Conservation (phyloP, 2,329 filamentous ascomycete species). For the Microdochium nivale region DNA sequence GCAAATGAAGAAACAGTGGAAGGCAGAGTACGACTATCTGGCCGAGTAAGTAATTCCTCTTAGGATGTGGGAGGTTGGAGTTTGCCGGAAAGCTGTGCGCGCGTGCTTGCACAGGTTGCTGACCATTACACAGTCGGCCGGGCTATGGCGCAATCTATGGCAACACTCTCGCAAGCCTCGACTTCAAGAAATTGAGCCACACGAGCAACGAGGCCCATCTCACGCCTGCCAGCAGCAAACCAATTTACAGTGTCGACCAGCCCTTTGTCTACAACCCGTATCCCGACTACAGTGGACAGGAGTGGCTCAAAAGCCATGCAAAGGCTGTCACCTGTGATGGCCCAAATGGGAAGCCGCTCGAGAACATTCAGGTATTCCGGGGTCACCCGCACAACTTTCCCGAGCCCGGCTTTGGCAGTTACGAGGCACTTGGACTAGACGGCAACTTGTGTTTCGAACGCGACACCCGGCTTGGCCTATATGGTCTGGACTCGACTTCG, state of each 20-base stretch:
- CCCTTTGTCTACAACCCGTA: slow-evolving; percentile 62
- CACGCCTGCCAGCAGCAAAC: slow-evolving; percentile 19
- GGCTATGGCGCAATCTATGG: slow-evolving; percentile 47
- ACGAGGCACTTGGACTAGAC: slow-evolving; percentile 51
- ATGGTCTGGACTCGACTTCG: slow-evolving; percentile 46
- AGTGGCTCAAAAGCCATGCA: slow-evolving; percentile 48
- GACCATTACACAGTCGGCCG: slow-evolving; percentile 24
- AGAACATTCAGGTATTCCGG: slow-evolving; percentile 58
- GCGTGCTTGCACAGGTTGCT: slow-evolving; percentile 12
- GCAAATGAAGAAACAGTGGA: slow-evolving; percentile 22
- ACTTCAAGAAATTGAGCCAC: slow-evolving; percentile 24
- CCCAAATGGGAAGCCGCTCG: slow-evolving; percentile 47
- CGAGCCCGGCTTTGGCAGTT: slow-evolving; percentile 53
- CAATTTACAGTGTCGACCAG: slow-evolving; percentile 33
- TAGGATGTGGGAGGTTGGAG: no score
- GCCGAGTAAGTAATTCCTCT: slow-evolving; percentile 21
- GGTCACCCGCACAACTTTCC: slow-evolving; percentile 52
- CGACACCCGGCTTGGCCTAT: slow-evolving; percentile 60
- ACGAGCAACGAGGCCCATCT: slow-evolving; percentile 20
- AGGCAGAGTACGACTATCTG: slow-evolving; percentile 30
- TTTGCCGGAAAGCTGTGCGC: no score
- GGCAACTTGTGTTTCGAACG: slow-evolving; percentile 59
- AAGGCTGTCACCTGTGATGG: slow-evolving; percentile 57
- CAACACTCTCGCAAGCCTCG: slow-evolving; percentile 40
- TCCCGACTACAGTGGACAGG: slow-evolving; percentile 55